A percentile compares a stretch with the other conserved stretches of the same genome.
These are phyloP conservation scores for Coemansia sp. DNA, from an alignment of 192 early-diverging fungal species.

Conservation along the genomic window DNA sequence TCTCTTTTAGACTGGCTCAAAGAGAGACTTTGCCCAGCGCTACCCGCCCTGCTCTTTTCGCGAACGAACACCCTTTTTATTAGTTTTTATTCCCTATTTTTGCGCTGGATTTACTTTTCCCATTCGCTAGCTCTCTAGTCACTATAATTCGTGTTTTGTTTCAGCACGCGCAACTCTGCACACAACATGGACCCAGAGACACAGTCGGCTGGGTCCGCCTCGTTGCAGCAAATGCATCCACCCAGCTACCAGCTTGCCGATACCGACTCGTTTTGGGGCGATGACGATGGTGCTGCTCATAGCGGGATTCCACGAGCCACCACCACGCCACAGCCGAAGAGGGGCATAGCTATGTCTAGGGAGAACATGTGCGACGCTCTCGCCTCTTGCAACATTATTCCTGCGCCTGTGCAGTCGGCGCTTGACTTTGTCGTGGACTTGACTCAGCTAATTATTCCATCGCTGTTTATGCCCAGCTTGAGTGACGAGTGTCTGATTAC, in stretches of 20 bases:
- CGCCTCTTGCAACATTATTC: conserved; percentile 8
- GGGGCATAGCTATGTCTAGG: not conserved
- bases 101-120: not conserved
- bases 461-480: conserved; percentile 40
- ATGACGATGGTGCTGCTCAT: not conserved
- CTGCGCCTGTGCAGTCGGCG: conserved; percentile 22
- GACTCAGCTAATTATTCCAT: conserved; percentile 38
- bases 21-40: not conserved
- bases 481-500: conserved; percentile 18
- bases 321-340: not conserved
- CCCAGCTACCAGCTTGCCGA: conserved; percentile 1
- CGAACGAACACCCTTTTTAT: not conserved
- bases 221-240: not conserved
- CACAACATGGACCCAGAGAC: conserved; percentile 7
- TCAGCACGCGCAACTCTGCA: not conserved
- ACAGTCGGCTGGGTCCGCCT: conserved; percentile 2
- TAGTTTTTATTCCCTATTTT: conserved; percentile 1
- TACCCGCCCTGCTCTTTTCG: not conserved
- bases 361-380: not conserved
- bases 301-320: not conserved
- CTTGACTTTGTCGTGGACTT: conserved; percentile 39
- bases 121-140: not conserved
- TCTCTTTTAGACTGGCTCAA: not conserved
- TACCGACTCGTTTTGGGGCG: not conserved
- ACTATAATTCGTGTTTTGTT: not conserved